Evolutionary conservation across 106 monocot genomes (phyloP), one percentile per base, ranked within the genome.

Genomic region (Posidonia australis): DNA sequence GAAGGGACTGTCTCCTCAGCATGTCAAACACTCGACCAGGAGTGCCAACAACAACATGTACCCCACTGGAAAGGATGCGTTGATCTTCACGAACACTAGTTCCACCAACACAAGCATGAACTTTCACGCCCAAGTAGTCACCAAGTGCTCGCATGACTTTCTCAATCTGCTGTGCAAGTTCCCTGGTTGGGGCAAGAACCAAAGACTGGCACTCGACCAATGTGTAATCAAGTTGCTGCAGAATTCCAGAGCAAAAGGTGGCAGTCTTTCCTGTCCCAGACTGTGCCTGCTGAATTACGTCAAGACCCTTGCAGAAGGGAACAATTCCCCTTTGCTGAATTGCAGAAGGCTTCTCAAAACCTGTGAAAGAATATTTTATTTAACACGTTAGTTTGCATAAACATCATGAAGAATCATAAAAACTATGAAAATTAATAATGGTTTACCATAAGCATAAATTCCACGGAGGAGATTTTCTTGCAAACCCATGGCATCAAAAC

Each of bases 261-360:
- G 66, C 66, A n/a, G 66, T 66, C 25, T 66, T 66, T 2, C 66
- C 52, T 0, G 66, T 66, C n/a, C 66, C 66, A 17, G 66, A 66
- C 17, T 66, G 66, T 26, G 64, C 64, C 64, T 64, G 64, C 45
- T 64, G 64, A 22, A 64, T 64, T 2, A 64, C 64, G 9, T 64
- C 64, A n/a, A 64, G 64, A 5, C 64, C 64, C 36, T 64, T 64
- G 44, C 64, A 64, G 64, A 64, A 64, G n/a, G 66, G 66, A 4
- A 67, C 66, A 18, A 67, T 67, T 36, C 66, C 66, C 53, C 66
- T 67, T 30, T 67, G 66, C 66, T 67, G 66, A 29, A 67, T 67
- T 29, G 66, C 66, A 49, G 66, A 67, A 16, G 66, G 66, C 24
- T 54, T 67, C 53, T 67, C 66, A 54, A 67, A 67, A 53, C 66